phyloP scores from a whole-genome alignment of 1,139 yeast species.

The Magnusiomyces paraingens region DNA sequence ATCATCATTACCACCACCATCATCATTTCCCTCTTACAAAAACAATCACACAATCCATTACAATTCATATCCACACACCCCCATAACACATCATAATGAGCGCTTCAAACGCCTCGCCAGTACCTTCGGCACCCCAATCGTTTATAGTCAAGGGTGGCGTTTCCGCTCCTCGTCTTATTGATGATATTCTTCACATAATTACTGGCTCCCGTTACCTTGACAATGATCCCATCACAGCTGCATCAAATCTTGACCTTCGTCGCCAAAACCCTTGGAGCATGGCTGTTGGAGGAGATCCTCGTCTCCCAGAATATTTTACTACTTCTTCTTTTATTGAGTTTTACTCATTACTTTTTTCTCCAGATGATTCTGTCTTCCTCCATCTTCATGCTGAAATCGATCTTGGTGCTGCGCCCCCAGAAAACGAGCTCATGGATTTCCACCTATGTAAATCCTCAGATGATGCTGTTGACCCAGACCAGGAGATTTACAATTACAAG shows the following conservation, averaged over 20 bases:
- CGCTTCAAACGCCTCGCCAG: no score
- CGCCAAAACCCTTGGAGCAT: slow-evolving; percentile 3
- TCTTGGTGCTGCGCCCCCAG: not conserved
- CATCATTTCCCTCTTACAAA: no score
- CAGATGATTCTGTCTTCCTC: not conserved
- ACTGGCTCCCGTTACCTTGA: not conserved
- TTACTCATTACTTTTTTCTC: not conserved
- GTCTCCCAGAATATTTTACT: slow-evolving; percentile 7
- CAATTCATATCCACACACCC: no score
- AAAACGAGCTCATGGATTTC: slow-evolving; percentile 7
- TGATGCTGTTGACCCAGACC: slow-evolving; percentile 6
- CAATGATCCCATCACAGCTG: not conserved
- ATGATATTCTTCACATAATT: slow-evolving; percentile 22
- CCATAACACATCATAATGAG: no score
- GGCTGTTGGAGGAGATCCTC: slow-evolving; percentile 7
- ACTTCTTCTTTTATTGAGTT: slow-evolving; percentile 2
- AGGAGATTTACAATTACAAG: slow-evolving; percentile 19
- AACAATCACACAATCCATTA: no score
- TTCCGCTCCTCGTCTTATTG: slow-evolving; percentile 26
- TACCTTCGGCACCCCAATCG: not conserved
- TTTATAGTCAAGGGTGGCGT: slow-evolving; percentile 21
- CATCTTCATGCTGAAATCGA: slow-evolving; percentile 1
- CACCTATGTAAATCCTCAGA: not conserved
- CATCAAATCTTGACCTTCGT: slow-evolving; percentile 7
- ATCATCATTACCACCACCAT: no score